These are phyloP conservation scores for Colletotrichum sp. DNA, from an alignment of 2,329 filamentous ascomycete genomes.

Conservation along the genomic window DNA sequence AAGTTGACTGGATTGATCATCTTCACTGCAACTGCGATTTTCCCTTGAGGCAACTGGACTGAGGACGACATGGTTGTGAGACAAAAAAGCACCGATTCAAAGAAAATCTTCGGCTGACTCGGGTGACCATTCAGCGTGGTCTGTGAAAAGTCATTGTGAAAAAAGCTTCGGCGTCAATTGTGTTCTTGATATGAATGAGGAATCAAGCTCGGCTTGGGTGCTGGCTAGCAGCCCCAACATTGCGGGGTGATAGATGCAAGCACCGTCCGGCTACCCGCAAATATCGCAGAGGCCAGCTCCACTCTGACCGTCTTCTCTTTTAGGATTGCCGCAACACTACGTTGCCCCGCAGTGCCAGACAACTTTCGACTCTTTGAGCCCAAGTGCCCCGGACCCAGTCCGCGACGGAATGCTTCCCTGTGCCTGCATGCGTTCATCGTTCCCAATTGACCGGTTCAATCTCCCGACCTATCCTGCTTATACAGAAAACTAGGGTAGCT, in stretches of 20 bases:
- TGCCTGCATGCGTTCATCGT: neutral
- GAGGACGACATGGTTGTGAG: neutral
- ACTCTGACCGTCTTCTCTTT: neutral
- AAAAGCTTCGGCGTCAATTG: neutral
- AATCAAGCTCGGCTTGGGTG: neutral
- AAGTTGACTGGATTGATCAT: constrained; percentile 44
- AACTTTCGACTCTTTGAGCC: neutral
- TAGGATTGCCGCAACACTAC: neutral
- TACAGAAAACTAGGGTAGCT: neutral
- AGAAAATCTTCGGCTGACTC: neutral
- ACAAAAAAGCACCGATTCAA: neutral
- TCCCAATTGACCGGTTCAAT: neutral
- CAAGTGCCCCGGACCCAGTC: neutral
- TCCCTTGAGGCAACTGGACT: constrained; percentile 21
- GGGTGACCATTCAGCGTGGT: neutral
- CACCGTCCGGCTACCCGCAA: neutral
- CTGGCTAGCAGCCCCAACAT: neutral
- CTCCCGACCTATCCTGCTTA: neutral
- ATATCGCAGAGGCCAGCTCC: neutral
- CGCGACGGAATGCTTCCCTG: neutral
- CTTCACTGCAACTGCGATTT: constrained; percentile 26
- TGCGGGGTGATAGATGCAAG: neutral
- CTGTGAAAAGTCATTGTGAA: neutral
- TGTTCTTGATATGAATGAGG: neutral
- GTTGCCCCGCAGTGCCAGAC: neutral